Evolutionary conservation across 1,139 yeast genomes (phyloP).

Genomic region (Groenewaldozyma auringiensis): DNA sequence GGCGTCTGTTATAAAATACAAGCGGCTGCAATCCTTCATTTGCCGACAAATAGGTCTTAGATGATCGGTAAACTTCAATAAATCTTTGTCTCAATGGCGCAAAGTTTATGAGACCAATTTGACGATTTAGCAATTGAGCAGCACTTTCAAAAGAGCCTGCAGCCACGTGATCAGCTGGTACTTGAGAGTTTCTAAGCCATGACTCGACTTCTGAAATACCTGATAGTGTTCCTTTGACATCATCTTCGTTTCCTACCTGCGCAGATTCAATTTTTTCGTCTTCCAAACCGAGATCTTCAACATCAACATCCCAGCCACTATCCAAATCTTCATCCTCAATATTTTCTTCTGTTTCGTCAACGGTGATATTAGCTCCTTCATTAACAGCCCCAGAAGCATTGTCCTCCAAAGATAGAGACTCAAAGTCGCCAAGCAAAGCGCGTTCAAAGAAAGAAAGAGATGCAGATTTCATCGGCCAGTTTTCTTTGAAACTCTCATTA

Average conservation of each 20-base stretch:
- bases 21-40: conserved; percentile 66
- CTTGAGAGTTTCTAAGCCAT: conserved; percentile 86
- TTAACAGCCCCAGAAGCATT: conserved; percentile 16
- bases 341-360: conserved; percentile 16
- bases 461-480: conserved; percentile 81
- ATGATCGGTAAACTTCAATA: conserved; percentile 72
- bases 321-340: conserved; percentile 15
- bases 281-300: conserved; percentile 58
- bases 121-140: conserved; percentile 82
- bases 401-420: conserved; percentile 51
- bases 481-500: conserved; percentile 39
- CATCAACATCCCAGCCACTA: conserved; percentile 31
- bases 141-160: conserved; percentile 97
- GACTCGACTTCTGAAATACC: conserved; percentile 49
- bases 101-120: conserved; percentile 76
- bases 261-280: conserved; percentile 43
- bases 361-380: conserved; percentile 11
- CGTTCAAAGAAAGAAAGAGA: conserved; percentile 76
- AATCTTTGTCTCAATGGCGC: conserved; percentile 82
- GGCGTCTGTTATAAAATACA: conserved; percentile 62
- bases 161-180: conserved; percentile 90
- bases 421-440: conserved; percentile 74
- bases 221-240: conserved; percentile 36
- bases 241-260: conserved; percentile 29
- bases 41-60: conserved; percentile 69